Conservation (phyloP, 805 yeast species). For the Yarrowia porcina region DNA sequence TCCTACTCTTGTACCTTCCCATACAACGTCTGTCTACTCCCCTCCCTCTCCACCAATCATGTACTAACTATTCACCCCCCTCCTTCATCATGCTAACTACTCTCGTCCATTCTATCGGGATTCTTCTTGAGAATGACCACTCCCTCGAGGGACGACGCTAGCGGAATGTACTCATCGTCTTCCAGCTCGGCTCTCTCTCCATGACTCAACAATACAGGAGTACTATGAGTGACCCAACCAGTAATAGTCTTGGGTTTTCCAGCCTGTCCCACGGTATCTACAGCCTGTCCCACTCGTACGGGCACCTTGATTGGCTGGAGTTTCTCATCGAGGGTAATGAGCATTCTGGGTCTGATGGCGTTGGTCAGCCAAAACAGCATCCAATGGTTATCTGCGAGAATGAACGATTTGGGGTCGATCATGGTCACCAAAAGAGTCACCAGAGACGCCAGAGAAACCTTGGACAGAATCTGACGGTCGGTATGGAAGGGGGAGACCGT, state of each 20-base stretch:
- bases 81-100: too few species aligned
- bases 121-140: conserved; percentile 88
- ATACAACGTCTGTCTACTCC: too few species aligned
- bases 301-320: conserved; percentile 90
- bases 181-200: conserved; percentile 98
- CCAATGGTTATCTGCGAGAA: conserved; percentile 70
- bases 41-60: too few species aligned
- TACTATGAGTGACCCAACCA: conserved; percentile 98
- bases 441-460: conserved; percentile 84
- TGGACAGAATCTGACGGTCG: conserved; percentile 82
- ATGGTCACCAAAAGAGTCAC: conserved; percentile 80
- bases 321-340: conserved; percentile 87
- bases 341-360: conserved; percentile 88
- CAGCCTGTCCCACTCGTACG: conserved; percentile 98
- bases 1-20: too few species aligned
- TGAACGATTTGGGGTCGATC: conserved; percentile 79
- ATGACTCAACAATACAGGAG: conserved; percentile 88
- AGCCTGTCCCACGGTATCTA: conserved; percentile 97
- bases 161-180: conserved; percentile 84
- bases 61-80: too few species aligned
- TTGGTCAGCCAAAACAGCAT: conserved; percentile 81
- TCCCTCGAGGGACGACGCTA: conserved; percentile 83
- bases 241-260: conserved; percentile 98
- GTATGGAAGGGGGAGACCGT: conserved; percentile 84
- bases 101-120: conserved; percentile 51